These are phyloP conservation scores for Suillus paluster DNA, from an alignment of 768 basidiomycete species.

Conservation along the genomic window DNA sequence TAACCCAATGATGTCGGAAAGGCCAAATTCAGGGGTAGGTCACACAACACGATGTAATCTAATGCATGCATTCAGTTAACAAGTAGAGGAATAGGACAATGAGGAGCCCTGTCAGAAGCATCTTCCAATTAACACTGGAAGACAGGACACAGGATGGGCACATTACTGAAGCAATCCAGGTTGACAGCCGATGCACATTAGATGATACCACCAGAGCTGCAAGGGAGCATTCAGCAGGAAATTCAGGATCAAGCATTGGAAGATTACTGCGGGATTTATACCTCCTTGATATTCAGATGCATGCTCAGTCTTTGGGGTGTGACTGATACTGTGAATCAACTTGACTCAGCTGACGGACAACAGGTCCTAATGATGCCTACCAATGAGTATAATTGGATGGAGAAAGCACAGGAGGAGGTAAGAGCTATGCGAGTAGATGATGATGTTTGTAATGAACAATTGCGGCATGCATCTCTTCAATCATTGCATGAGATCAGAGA, in stretches of 20 bases:
- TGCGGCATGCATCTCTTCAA: neutral
- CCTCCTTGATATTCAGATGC: neutral
- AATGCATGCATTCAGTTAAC: neutral
- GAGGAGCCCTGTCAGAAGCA: neutral
- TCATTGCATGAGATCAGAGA: neutral
- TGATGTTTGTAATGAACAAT: neutral
- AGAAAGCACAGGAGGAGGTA: neutral
- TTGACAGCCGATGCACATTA: neutral
- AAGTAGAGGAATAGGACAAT: neutral
- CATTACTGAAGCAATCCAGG: too few relatives aligned
- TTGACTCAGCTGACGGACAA: neutral
- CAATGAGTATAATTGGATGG: neutral
- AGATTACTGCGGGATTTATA: neutral
- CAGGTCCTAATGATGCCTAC: neutral
- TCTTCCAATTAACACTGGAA: neutral
- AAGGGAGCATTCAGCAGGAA: neutral
- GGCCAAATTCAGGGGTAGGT: neutral
- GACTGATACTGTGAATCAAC: neutral
- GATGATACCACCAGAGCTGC: neutral
- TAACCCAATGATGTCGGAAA: neutral
- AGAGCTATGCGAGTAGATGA: neutral
- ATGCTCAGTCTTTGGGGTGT: neutral
- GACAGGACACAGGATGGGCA: neutral
- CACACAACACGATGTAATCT: neutral
- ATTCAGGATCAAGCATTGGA: neutral